These are phyloP conservation scores for Rhizophora apiculata DNA, from an alignment of 345 rosid species.

Conservation along the genomic window DNA sequence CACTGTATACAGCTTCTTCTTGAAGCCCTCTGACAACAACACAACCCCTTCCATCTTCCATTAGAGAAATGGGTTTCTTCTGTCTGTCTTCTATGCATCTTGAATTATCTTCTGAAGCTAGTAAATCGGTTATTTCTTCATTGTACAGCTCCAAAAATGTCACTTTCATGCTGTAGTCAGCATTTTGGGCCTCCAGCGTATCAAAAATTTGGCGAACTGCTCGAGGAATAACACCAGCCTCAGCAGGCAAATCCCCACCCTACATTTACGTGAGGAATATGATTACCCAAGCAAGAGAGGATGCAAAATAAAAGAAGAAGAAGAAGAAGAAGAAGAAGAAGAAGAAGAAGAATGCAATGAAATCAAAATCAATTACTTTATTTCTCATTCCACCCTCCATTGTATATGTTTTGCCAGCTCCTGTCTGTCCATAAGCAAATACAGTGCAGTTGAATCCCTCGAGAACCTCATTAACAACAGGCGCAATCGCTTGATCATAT, in stretches of 20 bases:
- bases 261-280: slow-evolving; percentile 12
- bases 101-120: slow-evolving; percentile 65
- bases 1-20: slow-evolving; percentile 89
- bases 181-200: slow-evolving; percentile 76
- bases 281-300: neutral
- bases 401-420: slow-evolving; percentile 83
- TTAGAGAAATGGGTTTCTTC: slow-evolving; percentile 75
- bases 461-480: slow-evolving; percentile 85
- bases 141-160: slow-evolving; percentile 90
- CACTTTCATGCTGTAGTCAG: slow-evolving; percentile 88
- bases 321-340: neutral
- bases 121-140: slow-evolving; percentile 82
- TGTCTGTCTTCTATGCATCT: slow-evolving; percentile 64
- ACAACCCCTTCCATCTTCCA: slow-evolving; percentile 95
- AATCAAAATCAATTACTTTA: slow-evolving; percentile 41
- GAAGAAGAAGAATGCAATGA: neutral
- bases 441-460: slow-evolving; percentile 95
- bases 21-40: slow-evolving; percentile 87
- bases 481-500: slow-evolving; percentile 79
- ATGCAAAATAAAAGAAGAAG: neutral
- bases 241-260: slow-evolving; percentile 91
- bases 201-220: slow-evolving; percentile 87
- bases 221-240: slow-evolving; percentile 90
- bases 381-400: slow-evolving; percentile 97
- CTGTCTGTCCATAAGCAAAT: slow-evolving; percentile 94